Evolutionary conservation across 805 yeast genomes (phyloP).

Genomic region (Candida silvicultrix): DNA sequence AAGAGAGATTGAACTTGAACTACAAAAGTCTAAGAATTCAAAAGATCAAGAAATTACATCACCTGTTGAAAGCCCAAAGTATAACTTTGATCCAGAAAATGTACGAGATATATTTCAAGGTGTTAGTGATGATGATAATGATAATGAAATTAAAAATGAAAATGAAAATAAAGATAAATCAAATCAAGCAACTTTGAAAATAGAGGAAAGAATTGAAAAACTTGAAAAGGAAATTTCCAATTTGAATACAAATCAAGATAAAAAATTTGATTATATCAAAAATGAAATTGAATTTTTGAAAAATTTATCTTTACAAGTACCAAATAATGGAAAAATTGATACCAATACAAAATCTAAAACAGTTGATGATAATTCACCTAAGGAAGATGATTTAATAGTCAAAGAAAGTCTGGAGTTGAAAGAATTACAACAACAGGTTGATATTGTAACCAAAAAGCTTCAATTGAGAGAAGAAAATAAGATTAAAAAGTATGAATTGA

Average conservation of each 20-base stretch:
- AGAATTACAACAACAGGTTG: slow-evolving; percentile 27
- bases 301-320: slow-evolving; percentile 5
- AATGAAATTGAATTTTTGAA: slow-evolving; percentile 17
- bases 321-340: neutral
- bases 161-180: neutral
- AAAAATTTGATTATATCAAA: slow-evolving; percentile 12
- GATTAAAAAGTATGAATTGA: slow-evolving; percentile 26
- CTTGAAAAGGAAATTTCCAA: slow-evolving; percentile 1
- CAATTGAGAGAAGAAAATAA: slow-evolving; percentile 29
- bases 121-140: neutral
- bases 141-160: neutral
- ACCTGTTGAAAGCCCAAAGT: neutral
- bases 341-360: neutral
- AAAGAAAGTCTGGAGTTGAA: slow-evolving; percentile 29
- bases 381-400: slow-evolving; percentile 28
- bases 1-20: slow-evolving; percentile 4
- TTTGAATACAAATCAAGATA: slow-evolving; percentile 6
- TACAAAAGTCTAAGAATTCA: neutral
- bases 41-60: neutral
- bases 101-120: slow-evolving; percentile 12
- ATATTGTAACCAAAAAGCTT: slow-evolving; percentile 24
- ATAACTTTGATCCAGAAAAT: slow-evolving; percentile 7
- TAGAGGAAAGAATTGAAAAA: slow-evolving; percentile 1
- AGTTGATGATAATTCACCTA: neutral
- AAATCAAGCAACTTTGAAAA: neutral